These are phyloP conservation scores for Malus hybrid DNA, from an alignment of 331 rosid species.

Conservation along the genomic window DNA sequence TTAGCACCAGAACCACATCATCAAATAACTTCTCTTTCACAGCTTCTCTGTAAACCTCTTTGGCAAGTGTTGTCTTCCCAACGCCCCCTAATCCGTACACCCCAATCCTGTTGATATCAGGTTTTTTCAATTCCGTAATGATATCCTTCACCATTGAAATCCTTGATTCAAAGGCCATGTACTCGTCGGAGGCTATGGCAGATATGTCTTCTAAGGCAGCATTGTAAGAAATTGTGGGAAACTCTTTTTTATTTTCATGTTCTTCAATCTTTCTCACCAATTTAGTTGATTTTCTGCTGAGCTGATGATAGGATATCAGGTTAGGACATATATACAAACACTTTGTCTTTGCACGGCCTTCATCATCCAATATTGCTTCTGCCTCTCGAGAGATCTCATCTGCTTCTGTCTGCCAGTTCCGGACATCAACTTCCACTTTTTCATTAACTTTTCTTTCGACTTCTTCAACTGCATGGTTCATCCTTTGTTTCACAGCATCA, in stretches of 20 bases:
- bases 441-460: neutral
- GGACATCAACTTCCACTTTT: neutral
- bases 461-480: neutral
- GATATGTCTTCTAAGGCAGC: neutral
- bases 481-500: neutral
- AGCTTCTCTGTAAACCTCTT: neutral
- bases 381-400: neutral
- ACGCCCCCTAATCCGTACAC: conserved; percentile 1
- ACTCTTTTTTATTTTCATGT: neutral
- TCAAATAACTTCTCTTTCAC: neutral
- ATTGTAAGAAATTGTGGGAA: neutral
- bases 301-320: neutral
- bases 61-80: neutral
- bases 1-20: neutral
- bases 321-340: neutral
- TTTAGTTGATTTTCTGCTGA: neutral
- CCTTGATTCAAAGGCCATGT: conserved; percentile 1
- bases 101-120: neutral
- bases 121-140: neutral
- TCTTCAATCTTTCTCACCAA: neutral
- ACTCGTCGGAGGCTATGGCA: neutral
- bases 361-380: neutral
- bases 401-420: neutral
- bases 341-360: neutral
- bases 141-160: neutral